phyloP scores from a whole-genome alignment of 179 eudicot genomes.

The Camellia oleifera region DNA sequence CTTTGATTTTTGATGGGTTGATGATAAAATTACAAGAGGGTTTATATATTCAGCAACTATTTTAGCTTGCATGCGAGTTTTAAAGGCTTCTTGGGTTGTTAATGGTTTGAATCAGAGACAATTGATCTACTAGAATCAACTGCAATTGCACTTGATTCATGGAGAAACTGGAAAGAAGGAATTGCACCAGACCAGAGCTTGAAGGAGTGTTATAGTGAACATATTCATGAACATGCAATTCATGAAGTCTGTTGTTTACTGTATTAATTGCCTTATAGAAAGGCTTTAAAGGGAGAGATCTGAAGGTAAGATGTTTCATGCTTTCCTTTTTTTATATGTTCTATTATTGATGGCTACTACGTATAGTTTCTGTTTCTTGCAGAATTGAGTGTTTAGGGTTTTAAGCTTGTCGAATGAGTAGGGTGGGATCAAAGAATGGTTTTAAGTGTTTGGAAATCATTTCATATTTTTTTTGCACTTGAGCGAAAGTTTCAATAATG shows the following conservation, averaged over 20 bases:
- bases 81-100: neutral
- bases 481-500: neutral
- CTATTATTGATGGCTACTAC: neutral
- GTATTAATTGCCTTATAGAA: neutral
- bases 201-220: neutral
- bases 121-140: neutral
- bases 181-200: neutral
- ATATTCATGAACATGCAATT: constrained; percentile 5
- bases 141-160: neutral
- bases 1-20: constrained; percentile 32
- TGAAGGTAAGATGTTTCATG: constrained; percentile 2
- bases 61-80: constrained; percentile 13
- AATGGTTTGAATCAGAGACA: too few species aligned
- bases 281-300: constrained; percentile 3
- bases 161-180: neutral
- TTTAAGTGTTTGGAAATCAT: neutral
- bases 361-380: neutral
- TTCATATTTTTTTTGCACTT: neutral
- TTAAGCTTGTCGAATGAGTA: neutral
- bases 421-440: neutral
- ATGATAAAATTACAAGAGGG: neutral
- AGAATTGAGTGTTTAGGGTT: neutral
- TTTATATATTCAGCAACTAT: neutral
- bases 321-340: neutral
- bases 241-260: neutral